Conservation (phyloP, 1,139 yeast genomes). For the Diutina siamensis region DNA sequence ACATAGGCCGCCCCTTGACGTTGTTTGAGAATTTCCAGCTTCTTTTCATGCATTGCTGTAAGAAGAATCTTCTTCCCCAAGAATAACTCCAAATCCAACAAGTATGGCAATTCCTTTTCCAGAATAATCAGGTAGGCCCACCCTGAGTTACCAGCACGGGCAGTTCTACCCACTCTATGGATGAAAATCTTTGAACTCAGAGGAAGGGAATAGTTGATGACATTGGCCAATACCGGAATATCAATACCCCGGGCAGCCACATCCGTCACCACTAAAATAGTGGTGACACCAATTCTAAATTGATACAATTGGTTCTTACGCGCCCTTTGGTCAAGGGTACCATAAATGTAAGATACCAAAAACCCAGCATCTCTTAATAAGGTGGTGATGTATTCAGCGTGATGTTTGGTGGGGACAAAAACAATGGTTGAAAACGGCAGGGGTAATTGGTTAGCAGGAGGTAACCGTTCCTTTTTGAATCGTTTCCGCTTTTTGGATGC, state of each 20-base stretch:
- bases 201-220: slow-evolving; percentile 83
- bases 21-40: slow-evolving; percentile 37
- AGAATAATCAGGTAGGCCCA: slow-evolving; percentile 92
- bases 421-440: slow-evolving; percentile 81
- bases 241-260: slow-evolving; percentile 93
- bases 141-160: slow-evolving; percentile 83
- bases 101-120: slow-evolving; percentile 80
- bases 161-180: slow-evolving; percentile 13
- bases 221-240: slow-evolving; percentile 84
- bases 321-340: slow-evolving; percentile 68
- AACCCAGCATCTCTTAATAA: slow-evolving; percentile 26
- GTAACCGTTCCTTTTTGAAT: slow-evolving; percentile 46
- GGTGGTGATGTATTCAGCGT: slow-evolving; percentile 66
- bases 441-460: slow-evolving; percentile 75
- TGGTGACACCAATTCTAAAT: slow-evolving; percentile 39
- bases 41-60: slow-evolving; percentile 58
- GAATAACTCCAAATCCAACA: slow-evolving; percentile 83
- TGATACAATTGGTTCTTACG: slow-evolving; percentile 52
- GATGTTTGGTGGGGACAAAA: slow-evolving; percentile 81
- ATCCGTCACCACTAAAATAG: slow-evolving; percentile 63
- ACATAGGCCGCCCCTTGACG: slow-evolving; percentile 28
- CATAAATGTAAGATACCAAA: slow-evolving; percentile 53
- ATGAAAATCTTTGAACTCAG: slow-evolving; percentile 45
- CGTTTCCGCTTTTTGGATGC: slow-evolving; percentile 23
- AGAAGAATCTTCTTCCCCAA: slow-evolving; percentile 72